Conservation (phyloP, 768 basidiomycete species). For the Nidula microcarpa region DNA sequence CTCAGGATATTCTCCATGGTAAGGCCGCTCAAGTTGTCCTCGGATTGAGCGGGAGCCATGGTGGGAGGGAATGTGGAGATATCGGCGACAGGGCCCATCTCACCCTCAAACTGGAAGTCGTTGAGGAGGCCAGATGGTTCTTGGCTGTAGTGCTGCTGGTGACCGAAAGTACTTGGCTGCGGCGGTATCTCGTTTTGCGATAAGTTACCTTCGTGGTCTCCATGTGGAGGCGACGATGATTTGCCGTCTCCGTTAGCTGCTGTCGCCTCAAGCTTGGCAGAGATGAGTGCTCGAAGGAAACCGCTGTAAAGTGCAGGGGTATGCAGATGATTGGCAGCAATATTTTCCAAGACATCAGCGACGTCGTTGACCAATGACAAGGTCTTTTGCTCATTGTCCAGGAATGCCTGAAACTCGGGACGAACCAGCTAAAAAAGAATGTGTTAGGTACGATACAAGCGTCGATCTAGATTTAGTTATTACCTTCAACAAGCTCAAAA, state of each 20-base stretch:
- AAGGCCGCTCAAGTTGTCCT: constrained; percentile 41
- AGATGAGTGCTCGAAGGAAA: constrained; percentile 76
- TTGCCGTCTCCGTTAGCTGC: constrained; percentile 13
- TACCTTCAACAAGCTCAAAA: constrained; percentile 90
- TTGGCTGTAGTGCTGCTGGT: constrained; percentile 9
- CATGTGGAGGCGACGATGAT: constrained; percentile 3
- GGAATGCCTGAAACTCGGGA: constrained; percentile 76
- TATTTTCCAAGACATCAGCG: constrained; percentile 72
- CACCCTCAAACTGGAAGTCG: constrained; percentile 72
- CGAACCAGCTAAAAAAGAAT: constrained; percentile 59
- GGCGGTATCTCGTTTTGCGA: constrained; percentile 23
- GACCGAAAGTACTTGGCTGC: background rate
- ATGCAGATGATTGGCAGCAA: constrained; percentile 77
- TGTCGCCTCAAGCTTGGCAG: constrained; percentile 38
- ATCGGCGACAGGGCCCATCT: constrained; percentile 83
- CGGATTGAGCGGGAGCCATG: constrained; percentile 55
- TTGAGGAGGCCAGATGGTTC: constrained; percentile 30
- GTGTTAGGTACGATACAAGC: constrained; percentile 2
- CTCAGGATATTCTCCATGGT: constrained; percentile 84
- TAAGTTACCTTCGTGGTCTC: constrained; percentile 1
- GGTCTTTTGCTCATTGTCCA: constrained; percentile 71
- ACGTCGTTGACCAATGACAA: constrained; percentile 74
- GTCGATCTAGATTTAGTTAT: background rate
- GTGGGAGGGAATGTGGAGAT: constrained; percentile 87
- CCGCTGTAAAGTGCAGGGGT: constrained; percentile 88